phyloP scores from a whole-genome alignment of 352 stramenopile species.

The Globisporangium nagaii region DNA sequence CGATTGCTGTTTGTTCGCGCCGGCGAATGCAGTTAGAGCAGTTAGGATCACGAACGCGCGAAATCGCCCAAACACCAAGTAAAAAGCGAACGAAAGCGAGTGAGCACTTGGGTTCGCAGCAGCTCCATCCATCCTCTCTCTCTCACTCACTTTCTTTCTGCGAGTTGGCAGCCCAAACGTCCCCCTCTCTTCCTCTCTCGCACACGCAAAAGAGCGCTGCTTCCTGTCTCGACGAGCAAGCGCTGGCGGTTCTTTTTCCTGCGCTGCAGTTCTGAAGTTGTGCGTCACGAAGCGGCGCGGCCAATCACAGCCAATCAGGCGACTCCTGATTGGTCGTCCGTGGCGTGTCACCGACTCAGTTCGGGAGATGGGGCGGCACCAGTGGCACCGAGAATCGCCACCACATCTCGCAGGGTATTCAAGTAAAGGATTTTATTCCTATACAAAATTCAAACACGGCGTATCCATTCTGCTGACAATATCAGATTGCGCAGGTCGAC shows the following conservation, averaged over 20 bases:
- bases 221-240: neutral
- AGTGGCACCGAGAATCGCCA: neutral
- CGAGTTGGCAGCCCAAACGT: too few relatives aligned
- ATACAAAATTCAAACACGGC: neutral
- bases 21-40: neutral
- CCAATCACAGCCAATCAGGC: neutral
- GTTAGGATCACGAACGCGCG: too few relatives aligned
- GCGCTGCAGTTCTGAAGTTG: neutral
- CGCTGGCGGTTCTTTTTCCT: slow-evolving; percentile 3
- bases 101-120: neutral
- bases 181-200: neutral
- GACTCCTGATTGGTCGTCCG: slow-evolving; percentile 2
- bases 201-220: too few relatives aligned
- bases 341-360: slow-evolving; percentile 1
- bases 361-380: neutral
- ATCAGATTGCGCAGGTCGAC: neutral
- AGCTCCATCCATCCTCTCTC: neutral
- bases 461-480: neutral
- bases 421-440: neutral
- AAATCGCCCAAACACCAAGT: too few relatives aligned
- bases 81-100: neutral
- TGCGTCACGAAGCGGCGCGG: neutral
- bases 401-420: neutral
- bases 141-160: neutral
- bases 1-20: neutral